Base-by-base conservation (phyloP, 148 eudicot species). In the Fagopyrum esculentum region DNA sequence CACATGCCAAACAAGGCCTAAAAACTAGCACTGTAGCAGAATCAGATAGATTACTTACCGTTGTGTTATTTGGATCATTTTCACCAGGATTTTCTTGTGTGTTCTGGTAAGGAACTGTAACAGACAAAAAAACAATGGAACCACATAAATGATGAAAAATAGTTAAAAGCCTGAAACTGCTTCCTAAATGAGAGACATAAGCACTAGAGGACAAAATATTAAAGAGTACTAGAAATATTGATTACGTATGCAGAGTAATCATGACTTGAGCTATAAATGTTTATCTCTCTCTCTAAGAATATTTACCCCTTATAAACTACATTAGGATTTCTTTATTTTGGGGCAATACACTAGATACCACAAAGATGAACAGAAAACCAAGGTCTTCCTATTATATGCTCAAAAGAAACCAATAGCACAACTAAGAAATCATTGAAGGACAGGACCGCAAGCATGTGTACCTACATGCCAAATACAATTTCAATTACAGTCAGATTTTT, bases 1-100 rank as follows among this genome's bases (percentile, higher is more conserved):
- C 40, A 35, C 40, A 2, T 35, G 40, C 40, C 40, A 35, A 35
- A 35, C 40, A 35, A 35, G 40, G 40, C 40, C 40, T 35, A 35
- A 35, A 2, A 1, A 35, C 2, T 35, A 35, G 40, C 40, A 35
- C 40, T 35, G 51, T n/a, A 35, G 43, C 22, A 70, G 11, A 68
- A 81, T 47, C 45, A 76, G 50, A 69, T 50, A 82, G 75, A 78
- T 61, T 87, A 89, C 98, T 82, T 86, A 94, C 98, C 66, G 98
- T 94, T 76, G 97, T 91, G 84, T 91, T 94, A 78, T 79, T 90
- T 69, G 93, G 97, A 81, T 91, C 97, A 86, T 79, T 83, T 74
- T 91, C 95, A 51, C 97, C 97, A 22, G 86, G 88, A 82, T 78
- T 86, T 85, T 86, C 89, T 78, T 83, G 93, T 76, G 90, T 45